Evolutionary conservation across 192 early-diverging fungal genomes (phyloP).

Genomic region (Gryganskiella cystojenkinii): DNA sequence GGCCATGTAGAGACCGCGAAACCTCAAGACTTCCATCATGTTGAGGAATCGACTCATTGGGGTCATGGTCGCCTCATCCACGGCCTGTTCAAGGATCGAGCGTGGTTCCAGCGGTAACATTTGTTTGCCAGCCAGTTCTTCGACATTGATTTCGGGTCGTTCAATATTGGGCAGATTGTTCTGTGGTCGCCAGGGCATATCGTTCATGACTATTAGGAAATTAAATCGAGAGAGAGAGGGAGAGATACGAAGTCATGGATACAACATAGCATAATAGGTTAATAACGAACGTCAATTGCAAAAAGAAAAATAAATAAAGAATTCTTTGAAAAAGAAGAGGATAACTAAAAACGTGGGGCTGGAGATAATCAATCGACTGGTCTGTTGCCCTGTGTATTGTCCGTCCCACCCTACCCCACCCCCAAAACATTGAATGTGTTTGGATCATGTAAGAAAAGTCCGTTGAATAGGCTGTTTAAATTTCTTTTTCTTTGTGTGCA

Average conservation of each 20-base stretch:
- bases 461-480: no score
- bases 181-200: slow-evolving; percentile 38
- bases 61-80: slow-evolving; percentile 55
- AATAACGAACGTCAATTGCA: neutral
- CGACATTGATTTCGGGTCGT: slow-evolving; percentile 48
- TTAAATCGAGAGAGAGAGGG: neutral
- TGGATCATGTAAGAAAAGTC: no score
- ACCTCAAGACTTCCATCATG: slow-evolving; percentile 74
- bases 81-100: slow-evolving; percentile 52
- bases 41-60: slow-evolving; percentile 66
- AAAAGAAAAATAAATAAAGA: no score
- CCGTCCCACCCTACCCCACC: no score
- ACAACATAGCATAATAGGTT: slow-evolving; percentile 1
- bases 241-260: neutral
- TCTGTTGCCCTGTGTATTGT: no score
- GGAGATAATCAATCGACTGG: no score
- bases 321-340: no score
- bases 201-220: slow-evolving; percentile 8
- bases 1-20: slow-evolving; percentile 69
- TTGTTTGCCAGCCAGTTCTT: slow-evolving; percentile 63
- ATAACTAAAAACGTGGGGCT: no score
- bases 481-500: no score
- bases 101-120: slow-evolving; percentile 65
- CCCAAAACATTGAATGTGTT: no score
- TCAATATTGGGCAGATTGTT: slow-evolving; percentile 46